Base-by-base conservation (phyloP, 768 basidiomycete species). In the Phlebiopsis flavidoalba region DNA sequence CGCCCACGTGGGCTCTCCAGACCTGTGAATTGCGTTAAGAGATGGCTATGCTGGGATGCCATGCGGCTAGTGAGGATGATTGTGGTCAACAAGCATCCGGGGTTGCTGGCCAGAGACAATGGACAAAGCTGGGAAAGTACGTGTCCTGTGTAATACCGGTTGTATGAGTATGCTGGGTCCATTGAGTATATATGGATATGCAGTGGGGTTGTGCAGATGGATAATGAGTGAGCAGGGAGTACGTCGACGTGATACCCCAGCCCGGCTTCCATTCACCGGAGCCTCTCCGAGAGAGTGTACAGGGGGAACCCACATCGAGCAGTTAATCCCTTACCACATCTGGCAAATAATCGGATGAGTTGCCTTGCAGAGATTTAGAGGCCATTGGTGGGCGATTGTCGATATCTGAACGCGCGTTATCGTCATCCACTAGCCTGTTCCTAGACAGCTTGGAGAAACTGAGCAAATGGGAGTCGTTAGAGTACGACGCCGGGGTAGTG, bases 1-100 rank as follows among this genome's bases (percentile, higher is more conserved):
- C 83, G 10, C 84, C 77, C 8, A 83, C 83, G 33, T 89, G 85
- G n/a, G n/a, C n/a, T n/a, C n/a, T 21, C 88, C 91, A 15, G 76
- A 76, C n/a, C n/a, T n/a, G 66, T 91, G 93, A n/a, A 76, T 71
- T n/a, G n/a, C 84, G n/a, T 78, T 45, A 92, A 75, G 64, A 82
- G 89, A 71, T n/a, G n/a, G n/a, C n/a, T 86, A 89, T 2, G 90
- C 89, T 1, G 91, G 89, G 4, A 82, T 84, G 33, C 82, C 86
- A 62, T 84, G 80, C 5, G 91, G 91, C n/a, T 19, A 92, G 77
- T 14, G 3, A 93, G 76, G 10, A 77, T 79, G 54, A 93, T 85
- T 8, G n/a, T n/a, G 89, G 89, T 11, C 85, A 79, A 8, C 90
- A 89, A 10, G 83, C 26, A 31, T 31, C n/a, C n/a, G n/a, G n/a